A percentile compares a stretch with the other conserved stretches of the same genome.
Conservation (phyloP, 441 rosid species). For the Euphorbia schlechtendalii region DNA sequence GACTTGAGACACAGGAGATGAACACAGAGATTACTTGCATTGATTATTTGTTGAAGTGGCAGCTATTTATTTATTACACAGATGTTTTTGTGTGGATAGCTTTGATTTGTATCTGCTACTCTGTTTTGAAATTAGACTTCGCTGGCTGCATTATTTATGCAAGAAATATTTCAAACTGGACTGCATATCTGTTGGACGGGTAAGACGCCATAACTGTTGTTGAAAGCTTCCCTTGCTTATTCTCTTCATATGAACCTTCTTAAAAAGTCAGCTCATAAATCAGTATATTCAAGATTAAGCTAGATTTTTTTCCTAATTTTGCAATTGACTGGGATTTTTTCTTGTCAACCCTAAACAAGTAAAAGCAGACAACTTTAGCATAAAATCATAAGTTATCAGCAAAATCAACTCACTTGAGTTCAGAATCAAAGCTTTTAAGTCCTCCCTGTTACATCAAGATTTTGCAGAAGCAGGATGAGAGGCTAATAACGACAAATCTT, state of each 20-base stretch:
- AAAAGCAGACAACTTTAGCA: conserved; percentile 3
- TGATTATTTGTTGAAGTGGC: conserved; percentile 7
- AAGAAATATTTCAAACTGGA: not conserved
- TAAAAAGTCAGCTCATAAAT: conserved; percentile 55
- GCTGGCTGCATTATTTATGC: not conserved
- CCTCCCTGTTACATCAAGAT: conserved; percentile 23
- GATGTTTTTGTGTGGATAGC: too few relatives aligned
- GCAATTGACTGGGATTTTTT: conserved; percentile 32
- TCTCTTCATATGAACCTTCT: too few relatives aligned
- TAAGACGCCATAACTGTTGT: conserved; percentile 31
- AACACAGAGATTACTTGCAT: not conserved
- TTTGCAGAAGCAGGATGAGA: conserved; percentile 31
- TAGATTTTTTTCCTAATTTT: conserved; percentile 60
- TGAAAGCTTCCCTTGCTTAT: too few relatives aligned
- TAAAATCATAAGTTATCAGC: not conserved
- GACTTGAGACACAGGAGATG: conserved; percentile 9
- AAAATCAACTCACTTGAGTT: conserved; percentile 33
- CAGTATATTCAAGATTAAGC: conserved; percentile 60
- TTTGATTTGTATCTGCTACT: not conserved
- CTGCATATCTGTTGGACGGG: conserved; percentile 44
- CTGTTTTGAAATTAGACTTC: not conserved
- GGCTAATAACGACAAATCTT: conserved; percentile 50
- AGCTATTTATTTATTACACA: too few relatives aligned
- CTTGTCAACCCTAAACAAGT: conserved; percentile 20
- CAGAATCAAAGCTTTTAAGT: conserved; percentile 23